These are phyloP conservation scores for Eucalyptus camaldulensis DNA, from an alignment of 345 rosid species.

Conservation along the genomic window DNA sequence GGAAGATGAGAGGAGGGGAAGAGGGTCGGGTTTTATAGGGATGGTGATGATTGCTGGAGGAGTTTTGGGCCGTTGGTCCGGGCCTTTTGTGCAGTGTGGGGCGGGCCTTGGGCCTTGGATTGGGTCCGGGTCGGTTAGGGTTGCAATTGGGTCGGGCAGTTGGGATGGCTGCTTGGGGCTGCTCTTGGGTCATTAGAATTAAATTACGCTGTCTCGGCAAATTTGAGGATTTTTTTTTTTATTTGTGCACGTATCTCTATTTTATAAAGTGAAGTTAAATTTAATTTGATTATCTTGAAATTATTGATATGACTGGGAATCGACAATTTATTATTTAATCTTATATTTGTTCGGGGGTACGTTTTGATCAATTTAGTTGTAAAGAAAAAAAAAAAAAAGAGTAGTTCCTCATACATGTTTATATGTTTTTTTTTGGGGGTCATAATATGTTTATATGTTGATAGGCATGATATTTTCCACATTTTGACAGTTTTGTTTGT, in stretches of 20 bases:
- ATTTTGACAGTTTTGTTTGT: neutral
- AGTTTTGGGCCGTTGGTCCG: neutral
- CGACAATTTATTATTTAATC: neutral
- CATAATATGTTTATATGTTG: neutral
- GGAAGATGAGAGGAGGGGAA: fast-evolving
- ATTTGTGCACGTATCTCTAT: neutral
- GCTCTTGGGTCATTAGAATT: neutral
- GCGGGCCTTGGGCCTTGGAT: neutral
- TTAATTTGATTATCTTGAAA: neutral
- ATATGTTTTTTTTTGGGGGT: too few relatives aligned
- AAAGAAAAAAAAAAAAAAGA: neutral
- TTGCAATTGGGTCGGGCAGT: neutral
- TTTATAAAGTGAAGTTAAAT: neutral
- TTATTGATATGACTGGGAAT: neutral
- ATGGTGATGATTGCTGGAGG: neutral
- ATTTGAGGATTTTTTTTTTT: neutral
- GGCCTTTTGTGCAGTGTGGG: neutral
- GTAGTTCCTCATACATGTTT: neutral
- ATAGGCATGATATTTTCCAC: neutral
- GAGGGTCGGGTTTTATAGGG: neutral
- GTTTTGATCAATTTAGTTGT: neutral
- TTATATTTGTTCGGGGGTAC: neutral
- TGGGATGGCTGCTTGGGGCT: neutral
- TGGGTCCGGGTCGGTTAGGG: neutral
- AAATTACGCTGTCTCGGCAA: neutral